These are phyloP conservation scores for Chimonanthus praecox DNA, from an alignment of 164 flowering plant species.

Conservation along the genomic window DNA sequence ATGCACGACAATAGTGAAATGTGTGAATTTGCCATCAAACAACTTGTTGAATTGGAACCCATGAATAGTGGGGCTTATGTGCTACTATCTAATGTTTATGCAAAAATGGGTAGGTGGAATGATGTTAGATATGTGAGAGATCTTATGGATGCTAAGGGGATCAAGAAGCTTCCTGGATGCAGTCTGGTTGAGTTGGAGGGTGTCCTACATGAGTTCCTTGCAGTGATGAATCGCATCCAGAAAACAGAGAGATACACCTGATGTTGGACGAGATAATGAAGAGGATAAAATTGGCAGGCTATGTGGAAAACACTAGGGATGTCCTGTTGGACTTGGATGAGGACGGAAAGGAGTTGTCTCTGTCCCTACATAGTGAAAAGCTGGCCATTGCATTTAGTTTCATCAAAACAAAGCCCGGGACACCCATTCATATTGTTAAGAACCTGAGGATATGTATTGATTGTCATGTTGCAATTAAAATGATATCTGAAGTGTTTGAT, in stretches of 20 bases:
- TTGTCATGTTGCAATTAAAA: conserved; percentile 32
- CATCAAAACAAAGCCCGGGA: conserved; percentile 19
- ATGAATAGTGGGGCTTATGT: conserved; percentile 31
- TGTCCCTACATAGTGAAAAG: conserved; percentile 29
- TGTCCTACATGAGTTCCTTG: conserved; percentile 36
- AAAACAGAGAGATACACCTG: conserved; percentile 18
- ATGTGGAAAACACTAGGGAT: conserved; percentile 22
- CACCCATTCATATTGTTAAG: conserved; percentile 26
- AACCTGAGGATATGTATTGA: conserved; percentile 35
- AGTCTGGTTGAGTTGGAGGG: conserved; percentile 36
- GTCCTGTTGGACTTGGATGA: conserved; percentile 36
- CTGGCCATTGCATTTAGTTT: conserved; percentile 29
- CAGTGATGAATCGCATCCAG: conserved; percentile 29
- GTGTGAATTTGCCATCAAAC: conserved; percentile 25
- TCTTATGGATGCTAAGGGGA: conserved; percentile 25
- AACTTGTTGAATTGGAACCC: conserved; percentile 31
- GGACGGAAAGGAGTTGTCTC: conserved; percentile 29
- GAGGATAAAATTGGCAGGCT: conserved; percentile 24
- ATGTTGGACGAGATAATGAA: conserved; percentile 34
- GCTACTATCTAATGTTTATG: conserved; percentile 40
- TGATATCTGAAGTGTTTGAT: conserved; percentile 24
- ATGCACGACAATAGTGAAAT: conserved; percentile 26
- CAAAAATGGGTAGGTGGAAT: conserved; percentile 28
- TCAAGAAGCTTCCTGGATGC: conserved; percentile 35
- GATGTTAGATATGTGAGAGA: conserved; percentile 30